Conservation (phyloP, 2,329 filamentous ascomycete species). For the Colletotrichum musae region DNA sequence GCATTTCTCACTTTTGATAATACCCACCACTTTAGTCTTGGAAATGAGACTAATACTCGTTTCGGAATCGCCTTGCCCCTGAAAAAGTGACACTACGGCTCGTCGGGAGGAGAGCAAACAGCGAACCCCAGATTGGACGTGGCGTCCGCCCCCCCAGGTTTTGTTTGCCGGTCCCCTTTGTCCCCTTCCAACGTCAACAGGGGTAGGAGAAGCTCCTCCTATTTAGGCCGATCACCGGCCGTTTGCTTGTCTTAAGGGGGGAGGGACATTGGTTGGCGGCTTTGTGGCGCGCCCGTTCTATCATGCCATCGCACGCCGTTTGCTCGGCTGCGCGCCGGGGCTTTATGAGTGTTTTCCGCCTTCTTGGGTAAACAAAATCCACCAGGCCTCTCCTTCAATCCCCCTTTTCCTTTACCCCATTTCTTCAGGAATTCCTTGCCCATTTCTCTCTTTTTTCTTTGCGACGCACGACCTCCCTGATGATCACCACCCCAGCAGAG, state of each 20-base stretch:
- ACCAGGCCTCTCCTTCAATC: background rate
- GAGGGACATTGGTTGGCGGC: background rate
- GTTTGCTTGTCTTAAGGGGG: background rate
- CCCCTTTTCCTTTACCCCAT: background rate
- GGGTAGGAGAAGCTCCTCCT: too few relatives aligned
- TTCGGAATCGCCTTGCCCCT: background rate
- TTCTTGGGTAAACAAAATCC: too few relatives aligned
- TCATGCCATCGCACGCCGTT: constrained; percentile 1
- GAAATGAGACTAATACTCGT: background rate
- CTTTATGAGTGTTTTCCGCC: too few relatives aligned
- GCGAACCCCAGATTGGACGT: background rate
- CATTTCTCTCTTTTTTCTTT: background rate
- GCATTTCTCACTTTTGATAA: constrained; percentile 13
- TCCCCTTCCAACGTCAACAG: background rate
- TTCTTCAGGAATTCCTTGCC: too few relatives aligned
- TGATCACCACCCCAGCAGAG: background rate
- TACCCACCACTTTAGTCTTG: constrained; percentile 26
- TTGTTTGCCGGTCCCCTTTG: constrained; percentile 3
- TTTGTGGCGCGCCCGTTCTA: background rate
- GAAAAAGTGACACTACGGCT: background rate
- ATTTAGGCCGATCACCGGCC: background rate
- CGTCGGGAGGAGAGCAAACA: constrained; percentile 14
- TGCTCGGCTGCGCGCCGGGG: constrained; percentile 13
- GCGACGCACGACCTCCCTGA: too few relatives aligned
- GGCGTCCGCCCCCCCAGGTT: too few relatives aligned